Conservation (phyloP, 2,329 filamentous ascomycete species). For the Hymenoscyphus fraxineus region DNA sequence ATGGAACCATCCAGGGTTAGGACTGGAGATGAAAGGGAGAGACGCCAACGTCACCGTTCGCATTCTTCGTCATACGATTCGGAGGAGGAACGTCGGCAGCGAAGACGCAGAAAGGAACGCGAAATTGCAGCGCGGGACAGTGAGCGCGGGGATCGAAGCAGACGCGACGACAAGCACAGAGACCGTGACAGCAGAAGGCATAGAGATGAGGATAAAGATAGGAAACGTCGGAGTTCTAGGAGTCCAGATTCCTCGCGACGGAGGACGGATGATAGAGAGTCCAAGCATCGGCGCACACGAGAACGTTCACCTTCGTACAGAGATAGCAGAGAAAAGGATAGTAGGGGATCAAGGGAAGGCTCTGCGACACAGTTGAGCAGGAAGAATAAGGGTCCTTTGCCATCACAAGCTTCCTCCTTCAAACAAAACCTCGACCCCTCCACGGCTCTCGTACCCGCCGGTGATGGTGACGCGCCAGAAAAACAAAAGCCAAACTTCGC, state of each 20-base stretch:
- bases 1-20: slow-evolving; percentile 24
- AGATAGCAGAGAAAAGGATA: slow-evolving; percentile 18
- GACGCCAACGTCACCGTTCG: slow-evolving; percentile 21
- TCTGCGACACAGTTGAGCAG: slow-evolving; percentile 26
- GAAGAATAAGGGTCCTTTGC: slow-evolving; percentile 46
- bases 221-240: slow-evolving; percentile 30
- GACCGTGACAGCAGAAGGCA: slow-evolving; percentile 17
- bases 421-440: slow-evolving; percentile 47
- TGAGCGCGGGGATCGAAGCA: not conserved
- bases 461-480: slow-evolving; percentile 49
- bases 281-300: slow-evolving; percentile 25
- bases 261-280: slow-evolving; percentile 25
- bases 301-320: slow-evolving; percentile 26
- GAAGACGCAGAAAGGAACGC: slow-evolving; percentile 21
- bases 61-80: slow-evolving; percentile 29
- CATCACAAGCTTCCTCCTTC: slow-evolving; percentile 58
- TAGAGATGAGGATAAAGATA: slow-evolving; percentile 22
- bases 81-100: slow-evolving; percentile 29
- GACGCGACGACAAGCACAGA: slow-evolving; percentile 7
- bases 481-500: slow-evolving; percentile 89
- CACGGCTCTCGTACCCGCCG: slow-evolving; percentile 23
- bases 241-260: slow-evolving; percentile 28
- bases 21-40: slow-evolving; percentile 23
- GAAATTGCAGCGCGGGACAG: slow-evolving; percentile 12
- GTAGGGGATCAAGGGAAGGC: slow-evolving; percentile 21